Evolutionary conservation across 1,284 basidiomycete species (phyloP), one percentile per base, ranked within the genome.

Genomic region (Papiliotrema laurentii): DNA sequence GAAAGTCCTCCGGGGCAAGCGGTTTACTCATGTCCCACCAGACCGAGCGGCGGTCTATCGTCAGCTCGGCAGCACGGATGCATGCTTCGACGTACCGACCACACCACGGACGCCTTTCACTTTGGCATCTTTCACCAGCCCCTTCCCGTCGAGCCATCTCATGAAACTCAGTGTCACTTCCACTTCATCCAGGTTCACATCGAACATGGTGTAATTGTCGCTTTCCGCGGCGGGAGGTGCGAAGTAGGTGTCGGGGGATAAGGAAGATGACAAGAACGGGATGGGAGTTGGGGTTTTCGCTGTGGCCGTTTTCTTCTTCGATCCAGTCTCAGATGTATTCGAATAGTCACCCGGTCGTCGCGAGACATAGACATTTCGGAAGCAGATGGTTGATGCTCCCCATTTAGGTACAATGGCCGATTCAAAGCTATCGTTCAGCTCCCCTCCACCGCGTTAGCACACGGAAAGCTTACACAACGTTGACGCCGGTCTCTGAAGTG

Each of bases 371-470:
- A 98, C 93, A 60, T 97, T 97, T 66, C 91, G 89, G 79, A 98
- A 96, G 1, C 90, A 91, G 54, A 98, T 88, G 19, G 86, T 84
- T 14, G 89, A 93, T 62, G 94, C 89, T 53, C 89, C 89, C 91
- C 94, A 97, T 69, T 92, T 92, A 3, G 94, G 94, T 4, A 98
- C 92, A 60, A 98, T 93, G 25, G 96, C 96, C 6, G 89, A 92
- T 73, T 97, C 94, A 69, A 97, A 98, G 44, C 71, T 73, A 43
- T 16, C 34, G 10, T 47, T 54, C 21, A 52, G 44, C 21, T 45
- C 18, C 27, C 10, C 18, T 26, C 13, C 39, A 30, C 16, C 9
- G 24, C 31, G n/a, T 49, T 34, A 43, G 42, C 48, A 25, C 19
- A 19, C 1, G 21, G 16, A 27, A 1, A 26, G 54, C 69, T 58